phyloP scores from a whole-genome alignment of 805 yeast genomes.

The Cyberlindnera maritima region DNA sequence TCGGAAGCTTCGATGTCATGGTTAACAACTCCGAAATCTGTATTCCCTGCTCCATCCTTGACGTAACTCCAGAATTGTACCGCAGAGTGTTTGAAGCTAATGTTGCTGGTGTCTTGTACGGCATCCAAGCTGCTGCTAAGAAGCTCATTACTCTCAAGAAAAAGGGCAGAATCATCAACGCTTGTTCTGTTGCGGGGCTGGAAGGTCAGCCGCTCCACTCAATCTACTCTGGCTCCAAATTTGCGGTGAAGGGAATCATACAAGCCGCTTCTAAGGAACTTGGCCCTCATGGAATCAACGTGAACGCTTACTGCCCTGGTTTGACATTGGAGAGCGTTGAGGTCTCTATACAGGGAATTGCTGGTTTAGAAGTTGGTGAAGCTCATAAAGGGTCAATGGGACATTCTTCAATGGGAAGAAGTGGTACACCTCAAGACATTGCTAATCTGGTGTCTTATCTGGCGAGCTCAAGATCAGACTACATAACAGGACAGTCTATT shows the following conservation, averaged over 20 bases:
- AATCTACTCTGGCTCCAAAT: slow-evolving; percentile 35
- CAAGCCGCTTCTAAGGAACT: slow-evolving; percentile 38
- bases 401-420: slow-evolving; percentile 34
- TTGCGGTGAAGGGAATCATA: slow-evolving; percentile 36
- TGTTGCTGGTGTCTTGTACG: slow-evolving; percentile 32
- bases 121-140: slow-evolving; percentile 34
- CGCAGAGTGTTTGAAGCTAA: slow-evolving; percentile 27
- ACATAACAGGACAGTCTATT: slow-evolving; percentile 11
- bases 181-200: slow-evolving; percentile 36
- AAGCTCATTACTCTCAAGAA: slow-evolving; percentile 28
- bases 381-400: slow-evolving; percentile 25
- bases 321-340: slow-evolving; percentile 34
- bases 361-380: slow-evolving; percentile 27
- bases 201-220: slow-evolving; percentile 31
- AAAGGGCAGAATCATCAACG: slow-evolving; percentile 39
- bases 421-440: slow-evolving; percentile 35
- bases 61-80: slow-evolving; percentile 28
- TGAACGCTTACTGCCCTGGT: slow-evolving; percentile 40
- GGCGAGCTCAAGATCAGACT: slow-evolving; percentile 34
- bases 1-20: slow-evolving; percentile 35
- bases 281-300: slow-evolving; percentile 34
- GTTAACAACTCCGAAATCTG: slow-evolving; percentile 37
- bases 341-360: slow-evolving; percentile 22
- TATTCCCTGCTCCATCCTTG: slow-evolving; percentile 24
- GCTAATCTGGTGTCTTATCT: slow-evolving; percentile 35